Base-by-base conservation (phyloP, 2,329 filamentous ascomycete species). In the Fusarium stilboides region DNA sequence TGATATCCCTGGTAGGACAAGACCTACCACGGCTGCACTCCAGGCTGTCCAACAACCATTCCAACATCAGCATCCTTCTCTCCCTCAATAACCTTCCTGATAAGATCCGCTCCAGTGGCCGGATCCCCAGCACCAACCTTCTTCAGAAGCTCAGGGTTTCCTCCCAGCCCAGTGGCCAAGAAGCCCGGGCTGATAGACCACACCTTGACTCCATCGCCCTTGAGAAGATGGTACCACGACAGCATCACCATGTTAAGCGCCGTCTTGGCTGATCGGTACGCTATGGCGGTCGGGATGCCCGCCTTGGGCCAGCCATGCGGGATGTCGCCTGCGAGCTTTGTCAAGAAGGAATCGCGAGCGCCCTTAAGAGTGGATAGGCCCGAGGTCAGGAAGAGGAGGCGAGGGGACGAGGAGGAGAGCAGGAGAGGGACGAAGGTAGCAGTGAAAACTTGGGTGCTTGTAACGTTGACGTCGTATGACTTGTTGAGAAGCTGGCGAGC, bases 381-480 rank as follows among this genome's bases (percentile, higher is more conserved):
- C 2, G 75, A 77, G 8, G 83, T 83, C 45, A 88, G 71, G 75
- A 88, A 87, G 42, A 86, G 58, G 51, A 88, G 69, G 5, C 85
- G 79, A 0, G 85, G 83, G 14, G 82, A 80, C 0, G 76, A 50
- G 1, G 81, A 71, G 14, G 56, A 62, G 13, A 87, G 75, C 0
- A 88, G 79, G 0, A 88, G 75, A 1, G 85, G 85, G 13, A 77
- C 61, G 58, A 83, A 80, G 0, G 75, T 75, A 6, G 76, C 68
- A 0, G 83, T 84, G 13, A 83, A 65, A 36, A 82, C 77, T 22
- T 83, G 78, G 0, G 83, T 80, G 13, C 85, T 82, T 0, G 84
- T 74, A 8, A 85, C 82, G 69, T 89, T 89, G 67, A 85, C 77
- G 45, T 87, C 78, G 74, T 81, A 87, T 8, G 83, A 74, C 49